Percentiles rank a stretch among this genome's conserved stretches.
Conservation (phyloP, 495 filamentous ascomycete species). For the Penicillium herquei region DNA sequence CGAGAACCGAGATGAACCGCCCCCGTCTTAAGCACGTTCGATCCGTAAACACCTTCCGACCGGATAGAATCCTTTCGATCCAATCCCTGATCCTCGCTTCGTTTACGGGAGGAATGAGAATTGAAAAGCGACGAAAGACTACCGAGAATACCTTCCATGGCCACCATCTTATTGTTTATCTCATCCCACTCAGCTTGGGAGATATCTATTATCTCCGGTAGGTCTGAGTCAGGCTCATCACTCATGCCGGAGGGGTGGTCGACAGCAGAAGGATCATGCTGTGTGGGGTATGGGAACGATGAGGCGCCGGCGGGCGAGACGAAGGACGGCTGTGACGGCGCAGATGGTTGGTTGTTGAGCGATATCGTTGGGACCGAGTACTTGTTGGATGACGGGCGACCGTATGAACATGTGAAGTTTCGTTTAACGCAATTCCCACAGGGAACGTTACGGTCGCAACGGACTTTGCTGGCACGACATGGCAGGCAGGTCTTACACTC, state of each 20-base stretch:
- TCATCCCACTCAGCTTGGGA: constrained; percentile 47
- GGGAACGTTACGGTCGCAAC: constrained; percentile 71
- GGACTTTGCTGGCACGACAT: constrained; percentile 53
- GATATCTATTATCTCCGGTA: constrained; percentile 35
- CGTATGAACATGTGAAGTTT: constrained; percentile 68
- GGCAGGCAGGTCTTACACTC: constrained; percentile 50
- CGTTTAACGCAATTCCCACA: constrained; percentile 74
- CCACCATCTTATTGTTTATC: constrained; percentile 43
- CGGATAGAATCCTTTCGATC: constrained; percentile 20
- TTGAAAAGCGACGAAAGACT: constrained; percentile 40
- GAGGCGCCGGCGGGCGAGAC: constrained; percentile 13
- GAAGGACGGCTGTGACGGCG: constrained; percentile 19
- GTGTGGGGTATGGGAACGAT: constrained; percentile 4
- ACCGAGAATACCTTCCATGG: constrained; percentile 44
- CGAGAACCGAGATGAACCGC: constrained; percentile 56
- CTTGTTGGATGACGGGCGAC: constrained; percentile 52
- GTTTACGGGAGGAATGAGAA: constrained; percentile 28
- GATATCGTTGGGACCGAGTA: constrained; percentile 12
- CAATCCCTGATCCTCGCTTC: constrained; percentile 10
- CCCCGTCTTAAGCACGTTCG: constrained; percentile 43
- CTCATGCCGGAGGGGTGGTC: constrained; percentile 15
- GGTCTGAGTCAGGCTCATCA: constrained; percentile 20
- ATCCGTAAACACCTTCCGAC: constrained; percentile 48
- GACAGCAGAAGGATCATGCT: constrained; percentile 14
- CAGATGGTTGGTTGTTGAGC: constrained; percentile 17